A percentile compares a stretch with the other conserved stretches of the same genome.
These are phyloP conservation scores for Aegilops umbellulata DNA, from an alignment of 176 grass and related monocot species.

Conservation along the genomic window DNA sequence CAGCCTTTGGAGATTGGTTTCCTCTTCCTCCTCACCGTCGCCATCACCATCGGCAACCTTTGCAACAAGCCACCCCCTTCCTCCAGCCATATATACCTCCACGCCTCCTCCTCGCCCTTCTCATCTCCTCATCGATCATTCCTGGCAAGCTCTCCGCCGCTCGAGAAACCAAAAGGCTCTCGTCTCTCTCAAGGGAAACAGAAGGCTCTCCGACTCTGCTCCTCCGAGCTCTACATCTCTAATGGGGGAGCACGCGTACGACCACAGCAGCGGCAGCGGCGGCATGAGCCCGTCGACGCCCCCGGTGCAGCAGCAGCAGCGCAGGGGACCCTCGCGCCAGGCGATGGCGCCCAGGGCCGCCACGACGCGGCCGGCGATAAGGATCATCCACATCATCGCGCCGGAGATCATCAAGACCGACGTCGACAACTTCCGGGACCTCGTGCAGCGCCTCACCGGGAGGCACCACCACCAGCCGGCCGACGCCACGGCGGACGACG, in stretches of 20 bases:
- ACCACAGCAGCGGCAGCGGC: neutral
- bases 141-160: neutral
- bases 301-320: neutral
- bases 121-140: neutral
- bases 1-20: neutral
- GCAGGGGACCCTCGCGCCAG: neutral
- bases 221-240: neutral
- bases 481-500: neutral
- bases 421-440: conserved; percentile 69
- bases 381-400: conserved; percentile 68
- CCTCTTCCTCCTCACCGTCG: neutral
- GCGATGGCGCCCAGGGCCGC: neutral
- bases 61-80: neutral
- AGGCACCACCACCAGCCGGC: neutral
- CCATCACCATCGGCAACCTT: too few relatives aligned
- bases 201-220: neutral
- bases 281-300: conserved; percentile 3
- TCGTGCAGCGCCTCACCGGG: conserved; percentile 89
- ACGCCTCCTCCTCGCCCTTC: neutral
- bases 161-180: neutral
- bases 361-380: conserved; percentile 54
- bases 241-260: conserved; percentile 22
- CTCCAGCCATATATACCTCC: conserved; percentile 28
- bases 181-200: neutral
- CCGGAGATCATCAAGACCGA: conserved; percentile 96